Evolutionary conservation across 805 yeast genomes (phyloP).

Genomic region (Candida taoyuanica): DNA sequence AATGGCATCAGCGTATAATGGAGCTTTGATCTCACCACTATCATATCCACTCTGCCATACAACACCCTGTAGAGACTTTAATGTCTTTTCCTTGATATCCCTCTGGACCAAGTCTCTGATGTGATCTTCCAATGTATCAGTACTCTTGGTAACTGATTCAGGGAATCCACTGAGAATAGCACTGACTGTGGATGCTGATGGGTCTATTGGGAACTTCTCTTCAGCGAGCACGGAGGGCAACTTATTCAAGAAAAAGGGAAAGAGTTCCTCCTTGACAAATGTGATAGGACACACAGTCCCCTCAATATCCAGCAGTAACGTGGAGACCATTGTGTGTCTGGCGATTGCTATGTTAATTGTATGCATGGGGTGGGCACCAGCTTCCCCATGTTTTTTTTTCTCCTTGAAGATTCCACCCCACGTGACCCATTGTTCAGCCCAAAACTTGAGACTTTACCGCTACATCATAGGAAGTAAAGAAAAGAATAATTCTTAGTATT

Average conservation of each 20-base stretch:
- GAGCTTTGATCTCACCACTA: constrained; percentile 71
- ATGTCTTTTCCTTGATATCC: constrained; percentile 73
- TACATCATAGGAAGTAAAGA: too few relatives aligned
- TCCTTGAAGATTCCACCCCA: too few relatives aligned
- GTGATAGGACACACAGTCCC: constrained; percentile 92
- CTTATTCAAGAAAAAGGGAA: constrained; percentile 64
- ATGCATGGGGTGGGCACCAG: too few relatives aligned
- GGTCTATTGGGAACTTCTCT: constrained; percentile 25
- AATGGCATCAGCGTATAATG: constrained; percentile 71
- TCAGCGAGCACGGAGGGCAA: constrained; percentile 38
- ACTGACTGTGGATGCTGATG: constrained; percentile 24
- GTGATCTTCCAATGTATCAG: constrained; percentile 37
- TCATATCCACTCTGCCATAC: constrained; percentile 81
- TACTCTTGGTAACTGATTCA: constrained; percentile 19
- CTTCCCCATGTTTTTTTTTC: too few relatives aligned
- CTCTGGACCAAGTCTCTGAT: constrained; percentile 51
- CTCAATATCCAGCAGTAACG: constrained; percentile 70
- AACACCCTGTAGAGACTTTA: constrained; percentile 78
- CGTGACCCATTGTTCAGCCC: too few relatives aligned
- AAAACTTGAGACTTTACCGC: too few relatives aligned
- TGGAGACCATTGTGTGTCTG: constrained; percentile 11
- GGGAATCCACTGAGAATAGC: constrained; percentile 22
- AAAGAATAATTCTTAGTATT: too few relatives aligned
- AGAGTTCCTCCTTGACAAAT: constrained; percentile 74
- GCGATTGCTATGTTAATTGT: neutral